Percentiles rank a stretch among this genome's conserved stretches.
Evolutionary conservation across 768 basidiomycete species (phyloP).

Genomic region (Naganishia onofrii): DNA sequence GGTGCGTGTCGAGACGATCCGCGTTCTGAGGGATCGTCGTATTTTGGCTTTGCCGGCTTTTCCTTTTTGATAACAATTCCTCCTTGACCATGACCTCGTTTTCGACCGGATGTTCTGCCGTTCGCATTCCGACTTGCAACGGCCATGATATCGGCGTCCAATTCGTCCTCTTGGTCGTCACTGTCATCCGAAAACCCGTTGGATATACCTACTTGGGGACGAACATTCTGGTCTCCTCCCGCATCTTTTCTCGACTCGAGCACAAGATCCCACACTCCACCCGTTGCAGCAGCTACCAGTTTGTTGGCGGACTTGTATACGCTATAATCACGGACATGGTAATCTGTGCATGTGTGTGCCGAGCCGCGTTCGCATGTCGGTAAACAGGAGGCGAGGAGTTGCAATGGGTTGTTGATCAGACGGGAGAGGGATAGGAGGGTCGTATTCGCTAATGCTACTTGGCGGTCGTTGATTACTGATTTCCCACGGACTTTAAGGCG

Average conservation of each 20-base stretch:
- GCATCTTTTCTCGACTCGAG: background rate
- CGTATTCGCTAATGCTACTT: slow-evolving; percentile 13
- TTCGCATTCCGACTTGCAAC: background rate
- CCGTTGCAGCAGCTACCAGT: background rate
- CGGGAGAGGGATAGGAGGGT: slow-evolving; percentile 10
- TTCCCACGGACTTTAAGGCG: background rate
- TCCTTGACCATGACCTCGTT: background rate
- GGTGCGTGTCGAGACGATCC: no score
- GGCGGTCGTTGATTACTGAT: background rate
- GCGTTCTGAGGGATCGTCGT: no score
- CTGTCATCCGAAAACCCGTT: background rate
- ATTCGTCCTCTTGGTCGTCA: background rate
- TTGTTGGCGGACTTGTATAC: background rate
- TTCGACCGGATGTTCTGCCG: background rate
- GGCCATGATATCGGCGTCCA: background rate
- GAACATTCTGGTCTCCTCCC: background rate
- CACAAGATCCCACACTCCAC: slow-evolving; percentile 24
- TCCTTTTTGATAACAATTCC: background rate
- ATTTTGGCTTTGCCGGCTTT: background rate
- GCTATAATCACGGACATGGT: background rate
- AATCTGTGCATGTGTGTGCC: background rate
- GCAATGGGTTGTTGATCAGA: background rate
- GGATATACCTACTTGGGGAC: background rate
- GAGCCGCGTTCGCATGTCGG: slow-evolving; percentile 24
- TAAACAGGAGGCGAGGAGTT: background rate